phyloP scores from a whole-genome alignment of 257 asterid genomes.

The Scutellaria minor region DNA sequence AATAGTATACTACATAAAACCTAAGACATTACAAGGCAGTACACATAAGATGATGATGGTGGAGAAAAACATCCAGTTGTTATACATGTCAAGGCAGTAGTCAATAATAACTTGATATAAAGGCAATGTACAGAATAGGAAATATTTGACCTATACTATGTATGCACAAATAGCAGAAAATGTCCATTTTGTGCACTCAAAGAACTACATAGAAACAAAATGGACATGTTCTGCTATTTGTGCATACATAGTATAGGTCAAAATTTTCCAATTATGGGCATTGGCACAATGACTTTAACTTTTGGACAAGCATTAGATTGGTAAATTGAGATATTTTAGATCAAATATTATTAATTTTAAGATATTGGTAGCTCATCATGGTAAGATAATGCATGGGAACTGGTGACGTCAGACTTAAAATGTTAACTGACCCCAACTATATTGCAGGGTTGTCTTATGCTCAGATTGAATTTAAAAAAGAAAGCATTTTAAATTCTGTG shows the following conservation, averaged over 20 bases:
- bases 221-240: too few relatives aligned
- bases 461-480: slow-evolving; percentile 26
- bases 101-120: background rate
- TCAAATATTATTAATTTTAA: slow-evolving; percentile 1
- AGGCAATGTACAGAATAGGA: background rate
- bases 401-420: slow-evolving; percentile 7
- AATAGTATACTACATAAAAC: background rate
- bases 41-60: background rate
- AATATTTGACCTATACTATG: background rate
- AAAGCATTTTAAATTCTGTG: slow-evolving; percentile 9
- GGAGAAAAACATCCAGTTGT: slow-evolving; percentile 16
- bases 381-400: slow-evolving; percentile 21
- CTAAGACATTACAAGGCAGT: slow-evolving; percentile 18
- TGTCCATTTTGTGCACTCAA: background rate
- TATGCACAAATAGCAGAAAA: background rate
- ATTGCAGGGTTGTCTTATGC: slow-evolving; percentile 28
- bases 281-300: background rate
- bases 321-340: background rate
- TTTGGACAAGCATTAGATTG: background rate
- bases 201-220: background rate
- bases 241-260: too few relatives aligned
- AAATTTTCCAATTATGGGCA: too few relatives aligned
- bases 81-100: slow-evolving; percentile 14
- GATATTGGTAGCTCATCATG: slow-evolving; percentile 25
- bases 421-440: slow-evolving; percentile 24